phyloP scores from a whole-genome alignment of 1,139 yeast genomes.

The Pichia sp. region DNA sequence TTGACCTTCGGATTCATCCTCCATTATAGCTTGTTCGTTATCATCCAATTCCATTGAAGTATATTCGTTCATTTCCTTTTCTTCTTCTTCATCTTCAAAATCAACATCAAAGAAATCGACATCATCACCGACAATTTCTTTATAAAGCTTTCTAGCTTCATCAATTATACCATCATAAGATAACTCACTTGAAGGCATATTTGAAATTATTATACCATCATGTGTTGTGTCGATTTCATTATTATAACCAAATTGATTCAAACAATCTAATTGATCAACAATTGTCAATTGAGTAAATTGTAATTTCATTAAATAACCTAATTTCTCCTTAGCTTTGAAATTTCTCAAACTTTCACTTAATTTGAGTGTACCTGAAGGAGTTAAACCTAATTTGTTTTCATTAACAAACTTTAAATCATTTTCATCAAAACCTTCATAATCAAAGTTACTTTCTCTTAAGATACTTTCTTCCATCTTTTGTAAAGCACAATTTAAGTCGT shows the following conservation, averaged over 20 bases:
- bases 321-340: constrained; percentile 77
- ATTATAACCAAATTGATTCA: constrained; percentile 18
- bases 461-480: constrained; percentile 76
- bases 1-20: constrained; percentile 31
- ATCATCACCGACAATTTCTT: constrained; percentile 81
- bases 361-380: constrained; percentile 53
- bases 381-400: constrained; percentile 14
- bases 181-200: constrained; percentile 78
- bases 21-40: constrained; percentile 39
- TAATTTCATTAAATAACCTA: constrained; percentile 76
- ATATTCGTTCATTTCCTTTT: constrained; percentile 20
- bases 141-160: constrained; percentile 75
- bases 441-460: constrained; percentile 70
- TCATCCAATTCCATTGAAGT: constrained; percentile 25
- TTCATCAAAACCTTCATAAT: constrained; percentile 50
- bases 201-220: constrained; percentile 57
- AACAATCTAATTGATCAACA: constrained; percentile 11
- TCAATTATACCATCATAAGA: constrained; percentile 89
- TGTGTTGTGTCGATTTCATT: constrained; percentile 29
- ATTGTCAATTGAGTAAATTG: constrained; percentile 74
- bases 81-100: constrained; percentile 90
- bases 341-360: constrained; percentile 82
- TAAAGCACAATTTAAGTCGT: constrained; percentile 78
- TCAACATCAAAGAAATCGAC: constrained; percentile 96
- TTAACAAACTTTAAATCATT: constrained; percentile 47